Conservation (phyloP, 352 stramenopile species). For the Peronospora farinosa region DNA sequence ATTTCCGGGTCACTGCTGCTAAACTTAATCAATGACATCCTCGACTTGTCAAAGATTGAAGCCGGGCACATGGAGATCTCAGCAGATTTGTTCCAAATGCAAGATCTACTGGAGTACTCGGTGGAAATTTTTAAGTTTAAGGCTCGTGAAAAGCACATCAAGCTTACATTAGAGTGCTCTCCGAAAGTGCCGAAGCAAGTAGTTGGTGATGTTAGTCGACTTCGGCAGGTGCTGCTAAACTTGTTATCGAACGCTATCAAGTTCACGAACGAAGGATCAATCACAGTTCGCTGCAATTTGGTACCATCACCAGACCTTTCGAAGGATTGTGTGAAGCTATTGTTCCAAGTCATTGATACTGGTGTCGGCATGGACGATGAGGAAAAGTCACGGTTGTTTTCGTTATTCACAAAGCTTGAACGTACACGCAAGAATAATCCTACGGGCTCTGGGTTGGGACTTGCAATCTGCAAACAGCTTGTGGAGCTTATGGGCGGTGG, state of each 20-base stretch:
- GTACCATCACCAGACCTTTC: slow-evolving; percentile 48
- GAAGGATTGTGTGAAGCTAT: slow-evolving; percentile 51
- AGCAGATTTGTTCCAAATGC: slow-evolving; percentile 68
- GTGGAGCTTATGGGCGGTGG: slow-evolving; percentile 65
- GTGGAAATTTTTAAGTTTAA: slow-evolving; percentile 84
- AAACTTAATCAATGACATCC: slow-evolving; percentile 82
- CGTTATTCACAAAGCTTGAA: slow-evolving; percentile 59
- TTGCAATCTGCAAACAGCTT: slow-evolving; percentile 72
- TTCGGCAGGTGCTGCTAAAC: slow-evolving; percentile 70
- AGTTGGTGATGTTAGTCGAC: slow-evolving; percentile 54
- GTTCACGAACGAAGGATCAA: slow-evolving; percentile 67
- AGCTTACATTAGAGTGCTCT: slow-evolving; percentile 56
- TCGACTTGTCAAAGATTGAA: slow-evolving; percentile 89
- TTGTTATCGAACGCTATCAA: slow-evolving; percentile 76
- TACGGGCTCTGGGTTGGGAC: slow-evolving; percentile 53
- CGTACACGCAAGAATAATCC: slow-evolving; percentile 64
- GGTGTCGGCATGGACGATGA: slow-evolving; percentile 62
- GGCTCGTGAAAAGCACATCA: slow-evolving; percentile 73
- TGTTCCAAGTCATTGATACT: slow-evolving; percentile 69
- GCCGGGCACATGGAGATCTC: slow-evolving; percentile 81
- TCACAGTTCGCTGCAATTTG: slow-evolving; percentile 57
- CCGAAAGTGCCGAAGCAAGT: slow-evolving; percentile 47
- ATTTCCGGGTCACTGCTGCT: slow-evolving; percentile 59
- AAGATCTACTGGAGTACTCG: slow-evolving; percentile 66
- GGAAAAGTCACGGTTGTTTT: slow-evolving; percentile 59